Base-by-base conservation (phyloP, 83 land plant genomes). In the Larix sibirica region DNA sequence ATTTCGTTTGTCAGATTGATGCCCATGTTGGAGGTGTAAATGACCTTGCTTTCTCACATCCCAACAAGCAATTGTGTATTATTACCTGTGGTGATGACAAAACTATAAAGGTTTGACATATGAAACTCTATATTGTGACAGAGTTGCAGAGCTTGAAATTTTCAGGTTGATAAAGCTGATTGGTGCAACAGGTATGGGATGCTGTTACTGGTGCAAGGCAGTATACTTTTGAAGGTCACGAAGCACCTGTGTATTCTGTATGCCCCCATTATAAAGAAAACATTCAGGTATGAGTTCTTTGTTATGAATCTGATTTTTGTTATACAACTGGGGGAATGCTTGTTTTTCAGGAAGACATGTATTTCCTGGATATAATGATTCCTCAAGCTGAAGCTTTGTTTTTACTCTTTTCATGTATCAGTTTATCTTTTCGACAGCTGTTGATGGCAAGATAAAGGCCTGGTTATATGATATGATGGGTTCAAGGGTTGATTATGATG, bases 51-150 rank as follows among this genome's bases (percentile, higher is more conserved):
- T 96, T 97, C 79, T 89, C 97, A 47, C 90, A 81, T 78, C 98
- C 98, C 77, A 97, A 92, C 79, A 95, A 97, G 31, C 69, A 66
- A 31, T 82, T 97, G 12, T 92, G 96, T 67, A 78, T 97, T 7
- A 86, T 97, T 47, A 95, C 99, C 4, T 97, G 99, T 85, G 99
- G 99, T 38, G 99, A 97, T 83, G 99, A 97, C 84, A 97, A 92
- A 84, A 90, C 91, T 56, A 95, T 97, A 36, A 97, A 97, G 95
- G 99, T 96, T 77, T 73, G 81, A 56, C 77, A 59, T 31, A 13
- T 23, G 38, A 16, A 82, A 65, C 23, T 82, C 17, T 4, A 42
- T 83, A 67, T 81, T 13, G 26, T 61, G 68, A 16, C 74, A 4
- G 44, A 17, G 42, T 66, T 66, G 38, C 26, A 59, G 20, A 31